phyloP scores from a whole-genome alignment of 352 stramenopile genomes.

The Phytophthora colocasiae region DNA sequence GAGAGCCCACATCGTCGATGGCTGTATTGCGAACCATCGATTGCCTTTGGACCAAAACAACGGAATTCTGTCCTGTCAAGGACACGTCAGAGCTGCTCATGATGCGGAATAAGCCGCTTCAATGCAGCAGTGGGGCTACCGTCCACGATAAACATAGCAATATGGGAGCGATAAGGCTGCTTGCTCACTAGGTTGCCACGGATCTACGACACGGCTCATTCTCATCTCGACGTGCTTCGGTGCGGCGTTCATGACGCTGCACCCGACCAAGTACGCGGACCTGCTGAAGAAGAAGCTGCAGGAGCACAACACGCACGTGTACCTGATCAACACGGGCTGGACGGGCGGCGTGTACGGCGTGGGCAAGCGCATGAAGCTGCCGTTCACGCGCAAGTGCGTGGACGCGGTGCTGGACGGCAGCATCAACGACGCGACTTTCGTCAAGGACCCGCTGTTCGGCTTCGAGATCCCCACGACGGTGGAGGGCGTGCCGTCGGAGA shows the following conservation, averaged over 20 bases:
- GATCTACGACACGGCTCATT: no score
- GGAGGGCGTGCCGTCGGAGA: conserved; percentile 74
- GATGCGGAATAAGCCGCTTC: no score
- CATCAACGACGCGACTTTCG: conserved; percentile 70
- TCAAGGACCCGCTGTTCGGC: conserved; percentile 77
- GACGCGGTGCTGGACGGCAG: conserved; percentile 76
- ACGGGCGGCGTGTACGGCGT: conserved; percentile 94
- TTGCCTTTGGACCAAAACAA: no score
- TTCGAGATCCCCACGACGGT: conserved; percentile 73
- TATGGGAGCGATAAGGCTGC: no score
- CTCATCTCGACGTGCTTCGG: conserved; percentile 96
- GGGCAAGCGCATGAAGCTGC: conserved; percentile 97
- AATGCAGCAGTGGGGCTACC: no score
- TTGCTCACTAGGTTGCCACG: no score
- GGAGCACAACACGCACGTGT: conserved; percentile 94
- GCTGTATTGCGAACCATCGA: no score
- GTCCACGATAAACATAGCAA: no score
- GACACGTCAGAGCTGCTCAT: no score
- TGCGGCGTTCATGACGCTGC: conserved; percentile 97
- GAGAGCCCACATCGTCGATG: no score
- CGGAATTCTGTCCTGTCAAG: no score
- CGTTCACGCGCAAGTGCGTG: conserved; percentile 80
- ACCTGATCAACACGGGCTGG: conserved; percentile 99
- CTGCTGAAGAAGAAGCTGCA: no score
- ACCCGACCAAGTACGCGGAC: conserved; percentile 98